phyloP scores from a whole-genome alignment of 306 rosid species.

The Erythrophleum fordii region DNA sequence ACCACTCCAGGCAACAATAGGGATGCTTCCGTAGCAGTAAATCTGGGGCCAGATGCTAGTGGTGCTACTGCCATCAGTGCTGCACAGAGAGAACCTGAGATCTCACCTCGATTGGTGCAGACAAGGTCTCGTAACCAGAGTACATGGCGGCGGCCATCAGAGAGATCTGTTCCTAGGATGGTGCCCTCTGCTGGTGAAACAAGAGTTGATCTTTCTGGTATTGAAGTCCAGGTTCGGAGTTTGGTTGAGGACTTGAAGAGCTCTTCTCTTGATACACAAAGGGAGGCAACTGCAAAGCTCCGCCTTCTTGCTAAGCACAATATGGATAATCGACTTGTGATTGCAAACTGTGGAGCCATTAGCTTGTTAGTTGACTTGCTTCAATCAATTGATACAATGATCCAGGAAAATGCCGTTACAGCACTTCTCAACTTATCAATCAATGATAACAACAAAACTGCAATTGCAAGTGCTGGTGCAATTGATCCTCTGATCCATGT shows the following conservation, averaged over 20 bases:
- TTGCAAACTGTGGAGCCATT: constrained; percentile 88
- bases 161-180: constrained; percentile 67
- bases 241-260: constrained; percentile 76
- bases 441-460: constrained; percentile 77
- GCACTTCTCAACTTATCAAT: constrained; percentile 95
- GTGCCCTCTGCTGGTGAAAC: constrained; percentile 60
- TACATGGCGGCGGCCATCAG: constrained; percentile 74
- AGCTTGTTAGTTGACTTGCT: constrained; percentile 75
- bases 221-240: constrained; percentile 74
- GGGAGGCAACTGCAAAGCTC: constrained; percentile 75
- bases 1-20: constrained; percentile 66
- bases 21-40: constrained; percentile 69
- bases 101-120: constrained; percentile 55
- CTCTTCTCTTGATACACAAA: constrained; percentile 66
- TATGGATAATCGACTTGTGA: constrained; percentile 90
- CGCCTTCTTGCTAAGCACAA: constrained; percentile 87
- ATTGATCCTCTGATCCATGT: constrained; percentile 90
- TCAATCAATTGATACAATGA: constrained; percentile 56
- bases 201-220: constrained; percentile 74
- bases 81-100: constrained; percentile 63
- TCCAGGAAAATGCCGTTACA: constrained; percentile 97
- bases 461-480: constrained; percentile 82
- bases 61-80: constrained; percentile 43
- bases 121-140: constrained; percentile 66
- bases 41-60: constrained; percentile 59